Conservation (phyloP, 345 rosid species). For the Arabidopsis suecica region DNA sequence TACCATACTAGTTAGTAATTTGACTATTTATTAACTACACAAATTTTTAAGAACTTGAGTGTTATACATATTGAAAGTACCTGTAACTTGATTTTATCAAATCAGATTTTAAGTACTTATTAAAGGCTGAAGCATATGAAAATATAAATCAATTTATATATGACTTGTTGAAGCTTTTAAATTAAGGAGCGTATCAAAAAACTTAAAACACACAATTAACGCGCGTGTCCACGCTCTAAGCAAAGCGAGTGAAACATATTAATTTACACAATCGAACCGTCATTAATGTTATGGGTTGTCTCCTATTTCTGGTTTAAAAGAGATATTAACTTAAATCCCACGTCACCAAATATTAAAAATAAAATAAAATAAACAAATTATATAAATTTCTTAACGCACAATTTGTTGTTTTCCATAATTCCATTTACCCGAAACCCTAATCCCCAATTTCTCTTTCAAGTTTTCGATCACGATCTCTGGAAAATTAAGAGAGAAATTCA, state of each 20-base stretch:
- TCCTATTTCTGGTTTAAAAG: constrained; percentile 38
- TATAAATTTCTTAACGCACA: constrained; percentile 39
- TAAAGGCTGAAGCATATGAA: too few species aligned
- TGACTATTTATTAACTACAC: too few species aligned
- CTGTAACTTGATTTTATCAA: too few species aligned
- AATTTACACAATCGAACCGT: constrained; percentile 34
- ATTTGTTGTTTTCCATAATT: constrained; percentile 13
- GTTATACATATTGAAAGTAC: too few species aligned
- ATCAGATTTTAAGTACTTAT: too few species aligned
- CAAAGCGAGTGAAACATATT: constrained; percentile 26
- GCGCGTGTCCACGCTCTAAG: constrained; percentile 35
- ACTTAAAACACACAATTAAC: constrained; percentile 21
- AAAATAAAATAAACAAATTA: not conserved
- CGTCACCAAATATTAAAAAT: constrained; percentile 19
- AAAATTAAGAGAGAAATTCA: not conserved
- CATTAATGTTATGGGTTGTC: constrained; percentile 35
- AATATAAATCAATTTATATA: too few species aligned
- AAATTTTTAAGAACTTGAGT: too few species aligned
- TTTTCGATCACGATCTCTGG: constrained; percentile 37
- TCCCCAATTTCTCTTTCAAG: constrained; percentile 40
- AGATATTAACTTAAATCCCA: constrained; percentile 40
- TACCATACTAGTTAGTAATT: not conserved
- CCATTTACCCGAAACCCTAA: constrained; percentile 46
- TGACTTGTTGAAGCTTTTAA: not conserved
- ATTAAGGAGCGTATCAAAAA: not conserved